A percentile compares a stretch with the other conserved stretches of the same genome.
Conservation (phyloP, 148 eudicot species). For the Polygonum aviculare region DNA sequence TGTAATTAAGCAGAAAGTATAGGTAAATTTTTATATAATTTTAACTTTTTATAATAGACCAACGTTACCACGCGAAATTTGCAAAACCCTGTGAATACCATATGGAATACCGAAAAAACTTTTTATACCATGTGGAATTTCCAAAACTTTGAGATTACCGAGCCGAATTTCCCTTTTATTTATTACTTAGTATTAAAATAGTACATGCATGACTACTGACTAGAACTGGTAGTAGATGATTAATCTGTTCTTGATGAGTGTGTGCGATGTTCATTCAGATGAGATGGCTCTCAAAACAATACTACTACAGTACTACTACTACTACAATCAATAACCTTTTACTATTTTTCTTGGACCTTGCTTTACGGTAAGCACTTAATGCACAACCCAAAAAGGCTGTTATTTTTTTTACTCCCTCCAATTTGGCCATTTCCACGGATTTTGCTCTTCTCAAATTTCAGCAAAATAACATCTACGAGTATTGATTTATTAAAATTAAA, state of each 20-base stretch:
- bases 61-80: no score
- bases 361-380: slow-evolving; percentile 3
- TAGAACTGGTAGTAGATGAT: not conserved
- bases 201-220: no score
- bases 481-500: not conserved
- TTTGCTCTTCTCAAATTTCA: not conserved
- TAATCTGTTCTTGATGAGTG: not conserved
- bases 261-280: not conserved
- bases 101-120: no score
- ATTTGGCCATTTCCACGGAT: not conserved
- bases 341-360: slow-evolving; percentile 11
- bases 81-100: no score
- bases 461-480: not conserved
- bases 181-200: no score
- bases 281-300: slow-evolving; percentile 1
- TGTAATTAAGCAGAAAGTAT: no score
- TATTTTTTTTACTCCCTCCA: not conserved
- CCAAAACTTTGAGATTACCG: no score
- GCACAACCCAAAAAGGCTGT: not conserved
- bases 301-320: not conserved
- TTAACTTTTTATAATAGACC: no score
- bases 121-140: no score
- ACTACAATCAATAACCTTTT: not conserved
- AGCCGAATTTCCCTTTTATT: no score
- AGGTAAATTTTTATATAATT: no score